Conservation (phyloP, 192 early-diverging fungal genomes). For the Endogone sp. region DNA sequence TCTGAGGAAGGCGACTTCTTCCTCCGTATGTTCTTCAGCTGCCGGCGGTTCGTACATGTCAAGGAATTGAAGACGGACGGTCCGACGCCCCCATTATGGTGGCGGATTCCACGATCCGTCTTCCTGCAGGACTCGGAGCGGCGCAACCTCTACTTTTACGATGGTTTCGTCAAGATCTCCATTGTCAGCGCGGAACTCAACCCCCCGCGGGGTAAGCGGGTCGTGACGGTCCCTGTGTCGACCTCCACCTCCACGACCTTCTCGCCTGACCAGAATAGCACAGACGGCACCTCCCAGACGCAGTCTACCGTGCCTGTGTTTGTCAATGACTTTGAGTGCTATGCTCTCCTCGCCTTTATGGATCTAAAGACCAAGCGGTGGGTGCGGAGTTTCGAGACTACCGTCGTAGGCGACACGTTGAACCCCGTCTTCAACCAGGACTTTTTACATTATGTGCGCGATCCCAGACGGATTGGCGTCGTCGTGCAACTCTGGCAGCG, state of each 20-base stretch:
- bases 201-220: not conserved
- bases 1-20: slow-evolving; percentile 34
- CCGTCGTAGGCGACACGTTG: not conserved
- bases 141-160: not conserved
- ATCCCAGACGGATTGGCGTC: not conserved
- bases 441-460: slow-evolving; percentile 10
- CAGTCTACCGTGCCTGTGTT: not conserved
- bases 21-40: slow-evolving; percentile 20
- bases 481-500: slow-evolving; percentile 14
- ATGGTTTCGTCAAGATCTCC: not conserved
- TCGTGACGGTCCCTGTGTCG: not conserved
- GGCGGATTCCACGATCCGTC: not conserved
- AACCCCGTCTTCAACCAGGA: not conserved
- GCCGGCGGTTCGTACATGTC: not conserved
- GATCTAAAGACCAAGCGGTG: slow-evolving; percentile 1
- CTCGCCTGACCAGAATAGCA: not conserved
- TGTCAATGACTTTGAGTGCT: not conserved
- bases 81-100: not conserved
- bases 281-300: not conserved
- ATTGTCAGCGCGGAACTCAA: not conserved
- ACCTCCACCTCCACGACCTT: not conserved
- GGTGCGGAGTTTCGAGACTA: not conserved
- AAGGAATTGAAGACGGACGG: not conserved
- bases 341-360: not conserved
- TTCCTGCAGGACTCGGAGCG: not conserved